Conservation (phyloP, 164 flowering plant species). For the Hamamelis virginiana region DNA sequence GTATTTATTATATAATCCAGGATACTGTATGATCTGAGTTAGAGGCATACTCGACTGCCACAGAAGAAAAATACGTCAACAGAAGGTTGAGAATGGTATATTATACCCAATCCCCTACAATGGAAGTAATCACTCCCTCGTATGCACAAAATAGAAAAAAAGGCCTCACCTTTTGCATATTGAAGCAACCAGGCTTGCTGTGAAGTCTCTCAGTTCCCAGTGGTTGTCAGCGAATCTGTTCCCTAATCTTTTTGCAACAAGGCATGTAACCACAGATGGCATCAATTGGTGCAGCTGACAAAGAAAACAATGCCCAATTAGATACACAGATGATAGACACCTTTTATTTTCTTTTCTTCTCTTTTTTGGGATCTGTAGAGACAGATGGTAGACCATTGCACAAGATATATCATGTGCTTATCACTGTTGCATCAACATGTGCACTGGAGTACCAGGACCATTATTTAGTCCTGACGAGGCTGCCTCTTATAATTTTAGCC, state of each 20-base stretch:
- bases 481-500: neutral
- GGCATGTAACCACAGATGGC: slow-evolving; percentile 95
- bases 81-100: neutral
- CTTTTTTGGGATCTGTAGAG: no score
- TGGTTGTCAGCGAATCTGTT: slow-evolving; percentile 79
- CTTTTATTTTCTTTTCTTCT: no score
- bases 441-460: neutral
- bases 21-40: neutral
- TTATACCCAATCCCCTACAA: neutral
- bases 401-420: neutral
- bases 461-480: neutral
- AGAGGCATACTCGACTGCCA: neutral
- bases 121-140: neutral
- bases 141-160: slow-evolving; percentile 1
- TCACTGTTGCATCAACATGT: neutral
- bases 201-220: slow-evolving; percentile 89
- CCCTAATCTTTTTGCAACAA: slow-evolving; percentile 86
- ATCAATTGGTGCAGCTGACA: slow-evolving; percentile 89
- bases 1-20: no score
- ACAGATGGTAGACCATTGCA: no score
- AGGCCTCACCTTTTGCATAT: slow-evolving; percentile 80
- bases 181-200: slow-evolving; percentile 75
- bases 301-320: slow-evolving; percentile 18
- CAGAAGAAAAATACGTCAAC: neutral
- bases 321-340: slow-evolving; percentile 2